Percentiles rank a stretch among this genome's conserved stretches.
Evolutionary conservation across 2,329 filamentous ascomycete genomes (phyloP).

Genomic region (Juglanconis juglandina): DNA sequence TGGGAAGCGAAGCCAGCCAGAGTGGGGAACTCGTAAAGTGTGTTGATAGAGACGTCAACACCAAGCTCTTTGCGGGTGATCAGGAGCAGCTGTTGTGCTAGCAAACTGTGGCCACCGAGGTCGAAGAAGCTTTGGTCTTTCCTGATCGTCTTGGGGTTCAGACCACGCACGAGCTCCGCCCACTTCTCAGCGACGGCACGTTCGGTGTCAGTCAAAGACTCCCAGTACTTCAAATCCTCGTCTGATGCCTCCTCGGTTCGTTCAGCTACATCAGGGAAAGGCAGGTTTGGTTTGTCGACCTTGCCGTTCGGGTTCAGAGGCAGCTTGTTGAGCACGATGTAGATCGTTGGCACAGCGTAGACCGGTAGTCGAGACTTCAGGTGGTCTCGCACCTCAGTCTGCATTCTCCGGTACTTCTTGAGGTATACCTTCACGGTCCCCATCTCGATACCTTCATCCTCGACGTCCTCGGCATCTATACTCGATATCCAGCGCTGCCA

Average conservation of each 20-base stretch:
- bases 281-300: constrained; percentile 63
- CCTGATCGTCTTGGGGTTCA: constrained; percentile 63
- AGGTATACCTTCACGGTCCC: constrained; percentile 39
- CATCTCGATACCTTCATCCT: constrained; percentile 49
- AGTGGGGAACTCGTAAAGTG: constrained; percentile 64
- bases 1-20: constrained; percentile 46
- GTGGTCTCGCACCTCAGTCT: constrained; percentile 56
- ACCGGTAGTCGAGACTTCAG: constrained; percentile 68
- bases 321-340: constrained; percentile 69
- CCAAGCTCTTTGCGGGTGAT: constrained; percentile 47
- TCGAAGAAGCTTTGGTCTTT: constrained; percentile 69
- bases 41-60: constrained; percentile 62
- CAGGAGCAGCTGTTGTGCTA: constrained; percentile 78
- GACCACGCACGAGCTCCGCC: constrained; percentile 64
- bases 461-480: constrained; percentile 50
- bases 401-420: constrained; percentile 44
- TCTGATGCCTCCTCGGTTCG: constrained; percentile 46
- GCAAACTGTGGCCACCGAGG: constrained; percentile 73
- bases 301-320: constrained; percentile 86
- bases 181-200: constrained; percentile 67
- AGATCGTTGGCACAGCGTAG: constrained; percentile 72
- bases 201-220: constrained; percentile 52
- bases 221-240: constrained; percentile 39
- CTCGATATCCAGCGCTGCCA: constrained; percentile 68
- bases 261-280: constrained; percentile 74